Base-by-base conservation (phyloP, 139 green algal genomes). In the Coccomyxa sp. region DNA sequence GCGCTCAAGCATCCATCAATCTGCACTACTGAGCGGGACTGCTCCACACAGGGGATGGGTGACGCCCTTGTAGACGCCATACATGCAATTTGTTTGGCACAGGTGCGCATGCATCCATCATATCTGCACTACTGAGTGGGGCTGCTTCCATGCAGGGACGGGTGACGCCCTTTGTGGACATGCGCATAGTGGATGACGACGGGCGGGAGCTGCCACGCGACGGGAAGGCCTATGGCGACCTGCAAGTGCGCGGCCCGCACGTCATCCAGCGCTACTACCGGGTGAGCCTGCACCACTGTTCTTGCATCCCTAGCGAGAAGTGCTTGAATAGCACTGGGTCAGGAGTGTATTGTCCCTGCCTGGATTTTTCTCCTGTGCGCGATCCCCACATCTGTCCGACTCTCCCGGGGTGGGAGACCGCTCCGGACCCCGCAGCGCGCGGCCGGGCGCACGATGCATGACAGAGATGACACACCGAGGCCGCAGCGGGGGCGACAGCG, bases 171-270 rank as follows among this genome's bases (percentile, higher is more conserved):
- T 82, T 95, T 67, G 80, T 86, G 28, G 92, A 96, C 82, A 89
- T 92, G 86, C 86, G 92, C 16, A 92, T 95, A 16, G 90, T 94
- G 58, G 90, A 94, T 38, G 89, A 94, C 3, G 59, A 82, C 4
- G 89, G 88, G 7, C 68, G 79, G 68, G 90, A 88, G 85, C 86
- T 90, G 32, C 87, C 88, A 0, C 75, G 67, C 27, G 89, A 92
- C 68, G 88, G 89, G 68, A 91, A 88, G 68, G 79, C 86, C 0
- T 68, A 90, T 30, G 94, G 94, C 0, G 86, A 94, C 60, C 87
- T 97, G 85, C 93, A 96, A 86, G 88, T 94, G 13, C 86, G 90
- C 9, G 94, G 94, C 0, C 90, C 91, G 13, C 77, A 81, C 32
- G 83, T 91, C 0, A 58, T 96, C 63, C 31, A 85, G 1, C 74